Evolutionary conservation across 257 asterid genomes (phyloP), one percentile per base, ranked within the genome.

Genomic region (Striga asiatica): DNA sequence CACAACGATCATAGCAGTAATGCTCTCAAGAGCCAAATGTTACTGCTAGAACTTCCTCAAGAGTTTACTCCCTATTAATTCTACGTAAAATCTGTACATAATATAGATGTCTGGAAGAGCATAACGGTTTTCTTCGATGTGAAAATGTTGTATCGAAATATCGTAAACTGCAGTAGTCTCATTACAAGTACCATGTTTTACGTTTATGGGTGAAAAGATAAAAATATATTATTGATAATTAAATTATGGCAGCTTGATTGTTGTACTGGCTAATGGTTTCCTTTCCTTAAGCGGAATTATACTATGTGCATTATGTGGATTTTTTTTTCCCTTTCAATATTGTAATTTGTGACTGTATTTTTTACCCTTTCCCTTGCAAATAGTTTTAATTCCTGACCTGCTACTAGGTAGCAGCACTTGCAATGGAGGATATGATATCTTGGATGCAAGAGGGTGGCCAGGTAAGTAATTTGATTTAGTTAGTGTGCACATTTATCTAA

Each of bases 401-500:
- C 95, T 76, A 74, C 84, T 81, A 91, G 98, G 98, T 91, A 77
- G 98, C 98, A 58, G 98, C 98, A 71, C 82, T 91, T 56, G 98
- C 98, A 48, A 81, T 91, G 97, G 98, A 91, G 73, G 98, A 91
- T 67, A 87, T 91, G 98, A 87, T 81, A 68, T 85, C 95, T 53
- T 91, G 98, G 98, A 87, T 91, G 97, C 97, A 91, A 71, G 98
- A 91, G 80, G 98, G 98, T 64, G 98, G 98, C 54, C 98, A 91
- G 85, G 98, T 78, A 68, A 69, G 83, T 74, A 61, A 27, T 48
- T 69, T 55, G 10, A 22, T 43, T 65, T 24, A 50, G 52, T 41
- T 13, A 55, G 50, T 35, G n/a, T 64, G 62, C 16, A 5, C 50
- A 17, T 12, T 7, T 53, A 52, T 47, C 54, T 51, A 45, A 50